Base-by-base conservation (phyloP, 1,284 basidiomycete genomes). In the Phylloboletellus chloephorus region DNA sequence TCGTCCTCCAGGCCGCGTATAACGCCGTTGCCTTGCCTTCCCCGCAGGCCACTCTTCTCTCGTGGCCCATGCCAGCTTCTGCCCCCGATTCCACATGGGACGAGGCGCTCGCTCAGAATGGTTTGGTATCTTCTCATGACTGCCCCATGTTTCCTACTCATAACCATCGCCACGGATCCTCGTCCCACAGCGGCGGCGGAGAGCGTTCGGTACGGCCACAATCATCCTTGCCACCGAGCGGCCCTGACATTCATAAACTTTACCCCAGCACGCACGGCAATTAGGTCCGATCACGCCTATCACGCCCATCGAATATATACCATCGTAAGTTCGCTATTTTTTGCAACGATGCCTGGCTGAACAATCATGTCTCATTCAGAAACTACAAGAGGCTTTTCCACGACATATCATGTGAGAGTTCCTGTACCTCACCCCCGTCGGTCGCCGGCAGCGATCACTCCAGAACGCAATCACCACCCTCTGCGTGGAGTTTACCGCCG, bases 111-210 rank as follows among this genome's bases (percentile, higher is more conserved):
- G 41, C 58, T 60, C 64, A 64, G 59, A 64, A 61, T 65, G 61
- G 63, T 65, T 61, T 54, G 61, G 54, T 57, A 47, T 58, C 58
- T 64, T 61, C 58, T 61, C 58, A 54, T 65, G 57, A 54, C 51
- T 52, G 38, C 52, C 48, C 56, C 45, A 65, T 64, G 58, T 47
- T 49, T 48, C 46, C 54, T 59, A 47, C 63, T 61, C 51, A 65
- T 49, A 40, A 52, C 57, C 48, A 43, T 51, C 58, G 53, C 45
- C 31, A 59, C 39, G 45, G 41, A 36, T 43, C 57, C 44, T 24
- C 47, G 30, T 43, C 56, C 20, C 50, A 29, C 24, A 59, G 40
- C 49, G 56, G 50, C 40, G 63, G 58, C 36, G 56, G 44, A 44
- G 58, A 61, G 19, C 50, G 45, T 38, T 45, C 46, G 47, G 57